Conservation (phyloP, 169 alveolate species). For the Plasmodium reichenowi region DNA sequence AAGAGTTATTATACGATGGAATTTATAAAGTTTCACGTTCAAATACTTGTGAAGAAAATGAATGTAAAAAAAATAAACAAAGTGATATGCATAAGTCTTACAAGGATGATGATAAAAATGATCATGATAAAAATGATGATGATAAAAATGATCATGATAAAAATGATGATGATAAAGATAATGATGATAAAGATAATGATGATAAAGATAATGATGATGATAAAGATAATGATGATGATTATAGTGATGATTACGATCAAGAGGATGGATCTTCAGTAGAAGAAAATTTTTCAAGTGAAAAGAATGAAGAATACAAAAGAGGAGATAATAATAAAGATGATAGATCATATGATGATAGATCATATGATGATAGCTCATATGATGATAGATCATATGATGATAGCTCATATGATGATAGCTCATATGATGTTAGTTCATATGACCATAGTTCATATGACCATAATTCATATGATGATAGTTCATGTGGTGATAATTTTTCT, state of each 20-base stretch:
- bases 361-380: too few species aligned
- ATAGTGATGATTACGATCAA: not conserved
- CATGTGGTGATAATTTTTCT: too few species aligned
- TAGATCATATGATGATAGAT: too few species aligned
- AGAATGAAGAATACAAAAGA: too few species aligned
- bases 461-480: too few species aligned
- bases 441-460: too few species aligned
- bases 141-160: not conserved
- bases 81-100: not conserved
- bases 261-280: not conserved
- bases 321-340: too few species aligned
- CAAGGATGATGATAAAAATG: not conserved
- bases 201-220: not conserved
- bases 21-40: conserved; percentile 13
- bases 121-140: not conserved
- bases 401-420: too few species aligned
- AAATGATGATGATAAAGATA: not conserved
- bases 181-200: not conserved
- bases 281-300: too few species aligned
- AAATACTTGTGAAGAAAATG: conserved; percentile 31
- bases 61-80: not conserved
- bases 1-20: conserved; percentile 7
- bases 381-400: too few species aligned
- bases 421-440: too few species aligned
- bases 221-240: not conserved